Evolutionary conservation across 2,329 filamentous ascomycete genomes (phyloP).

Genomic region (Raffaelea deltoideospora): DNA sequence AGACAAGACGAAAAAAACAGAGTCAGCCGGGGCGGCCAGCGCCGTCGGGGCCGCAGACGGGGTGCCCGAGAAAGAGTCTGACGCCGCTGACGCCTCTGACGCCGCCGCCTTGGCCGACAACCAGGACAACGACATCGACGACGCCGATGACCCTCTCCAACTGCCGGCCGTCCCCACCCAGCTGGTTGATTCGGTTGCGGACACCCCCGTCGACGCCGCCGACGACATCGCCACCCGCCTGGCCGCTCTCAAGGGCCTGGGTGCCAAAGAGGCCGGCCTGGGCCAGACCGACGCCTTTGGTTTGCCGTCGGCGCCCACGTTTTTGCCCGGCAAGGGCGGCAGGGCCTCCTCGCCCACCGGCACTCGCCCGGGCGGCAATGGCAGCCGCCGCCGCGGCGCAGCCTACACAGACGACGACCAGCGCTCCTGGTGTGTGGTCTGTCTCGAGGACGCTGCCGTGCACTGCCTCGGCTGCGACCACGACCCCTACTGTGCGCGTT

Average conservation of each 20-base stretch:
- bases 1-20: too few species aligned
- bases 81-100: slow-evolving; percentile 1
- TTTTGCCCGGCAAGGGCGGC: slow-evolving; percentile 26
- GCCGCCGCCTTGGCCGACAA: background rate
- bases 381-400: too few species aligned
- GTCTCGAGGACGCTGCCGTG: slow-evolving; percentile 61
- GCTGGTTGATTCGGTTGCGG: slow-evolving; percentile 20
- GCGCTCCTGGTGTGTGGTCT: slow-evolving; percentile 69
- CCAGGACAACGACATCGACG: slow-evolving; percentile 3
- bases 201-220: slow-evolving; percentile 18
- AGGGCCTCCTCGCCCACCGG: slow-evolving; percentile 7
- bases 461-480: slow-evolving; percentile 56
- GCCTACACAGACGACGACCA: slow-evolving; percentile 54
- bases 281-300: slow-evolving; percentile 20
- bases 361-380: background rate
- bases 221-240: slow-evolving; percentile 36
- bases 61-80: background rate
- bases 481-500: slow-evolving; percentile 61
- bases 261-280: slow-evolving; percentile 9
- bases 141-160: slow-evolving; percentile 15
- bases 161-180: slow-evolving; percentile 32
- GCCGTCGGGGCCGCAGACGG: background rate
- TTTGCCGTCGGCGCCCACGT: slow-evolving; percentile 34
- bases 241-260: slow-evolving; percentile 30
- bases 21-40: background rate